A percentile compares a stretch with the other conserved stretches of the same genome.
These are phyloP conservation scores for Fusarium globosum DNA, from an alignment of 2,329 filamentous ascomycete genomes.

Conservation along the genomic window DNA sequence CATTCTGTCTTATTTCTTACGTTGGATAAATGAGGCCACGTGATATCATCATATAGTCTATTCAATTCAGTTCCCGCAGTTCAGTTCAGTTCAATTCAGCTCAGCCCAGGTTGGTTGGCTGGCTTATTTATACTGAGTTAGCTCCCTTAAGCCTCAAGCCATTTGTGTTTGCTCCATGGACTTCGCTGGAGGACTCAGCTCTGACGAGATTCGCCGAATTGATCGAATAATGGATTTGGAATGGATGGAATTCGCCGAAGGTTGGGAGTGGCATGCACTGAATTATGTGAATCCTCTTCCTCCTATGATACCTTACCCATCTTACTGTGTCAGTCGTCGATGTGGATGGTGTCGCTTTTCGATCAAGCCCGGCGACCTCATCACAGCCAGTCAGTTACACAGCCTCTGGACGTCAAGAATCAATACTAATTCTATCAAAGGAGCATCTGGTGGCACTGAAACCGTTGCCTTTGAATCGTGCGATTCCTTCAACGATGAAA, in stretches of 20 bases:
- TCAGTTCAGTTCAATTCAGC: not conserved
- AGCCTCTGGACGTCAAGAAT: not conserved
- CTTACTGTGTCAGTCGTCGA: constrained; percentile 24
- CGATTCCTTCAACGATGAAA: not conserved
- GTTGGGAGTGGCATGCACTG: constrained; percentile 19
- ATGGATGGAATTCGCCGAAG: constrained; percentile 17
- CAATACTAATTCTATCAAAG: not conserved
- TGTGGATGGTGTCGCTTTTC: constrained; percentile 33
- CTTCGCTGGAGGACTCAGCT: constrained; percentile 5
- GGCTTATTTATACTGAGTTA: not conserved
- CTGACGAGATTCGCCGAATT: constrained; percentile 4
- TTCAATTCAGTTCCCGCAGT: not conserved
- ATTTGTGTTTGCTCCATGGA: not conserved
- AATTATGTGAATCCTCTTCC: not conserved
- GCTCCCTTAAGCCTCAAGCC: not conserved
- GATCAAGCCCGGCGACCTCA: constrained; percentile 9
- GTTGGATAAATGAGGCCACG: constrained; percentile 7
- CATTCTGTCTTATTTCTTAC: not conserved
- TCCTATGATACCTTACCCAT: constrained; percentile 12
- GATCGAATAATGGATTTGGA: constrained; percentile 22
- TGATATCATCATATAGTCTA: constrained; percentile 11
- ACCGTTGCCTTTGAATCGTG: not conserved
- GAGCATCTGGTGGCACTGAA: constrained; percentile 15
- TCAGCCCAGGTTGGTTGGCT: not conserved
- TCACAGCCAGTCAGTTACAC: constrained; percentile 11